Base-by-base conservation (phyloP, 805 yeast species). In the Jamesozyma lodderae region DNA sequence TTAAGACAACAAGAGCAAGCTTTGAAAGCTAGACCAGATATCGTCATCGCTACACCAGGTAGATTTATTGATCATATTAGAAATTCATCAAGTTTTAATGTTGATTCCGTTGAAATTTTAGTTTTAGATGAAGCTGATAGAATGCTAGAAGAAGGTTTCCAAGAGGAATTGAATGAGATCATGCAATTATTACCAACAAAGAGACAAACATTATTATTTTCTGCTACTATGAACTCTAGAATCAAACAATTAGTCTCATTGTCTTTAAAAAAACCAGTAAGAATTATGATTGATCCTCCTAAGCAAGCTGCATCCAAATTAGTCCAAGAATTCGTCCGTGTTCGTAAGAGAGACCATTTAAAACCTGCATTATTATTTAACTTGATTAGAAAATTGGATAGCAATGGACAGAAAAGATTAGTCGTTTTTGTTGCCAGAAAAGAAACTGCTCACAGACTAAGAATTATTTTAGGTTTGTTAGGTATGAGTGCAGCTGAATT, bases 121-220 rank as follows among this genome's bases (percentile, higher is more conserved):
- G 94, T 92, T 22, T 72, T 92, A 49, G 98, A 92, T 68, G 98
- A 92, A 68, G 98, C 98, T 43, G 98, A 92, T 71, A 79, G 98
- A 68, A 92, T 92, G 97, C 72, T 92, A 51, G 99, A 92, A 60
- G 99, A 92, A 64, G 99, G 99, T 56, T 92, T 92, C 75, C 96
- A 88, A 63, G 85, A 79, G 37, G 98, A 92, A 63, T 69, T 92
- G 48, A 81, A 86, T 15, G 98, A 92, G 60, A 90, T 92, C 43
- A 72, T 92, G 62, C 73, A 82, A 11, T 68, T 90, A 38, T 69
- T 94, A 47, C 98, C 99, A 21, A 74, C 79, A 36, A 85, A 85
- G 63, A 78, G 97, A 60, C 99, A 92, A 64, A 90, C 96, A 0
- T 65, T 92, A 67, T 67, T 92, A 51, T 92, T 88, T 53, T 92